Evolutionary conservation across 1,284 basidiomycete species (phyloP).

Genomic region (Irpex rosettiformis): DNA sequence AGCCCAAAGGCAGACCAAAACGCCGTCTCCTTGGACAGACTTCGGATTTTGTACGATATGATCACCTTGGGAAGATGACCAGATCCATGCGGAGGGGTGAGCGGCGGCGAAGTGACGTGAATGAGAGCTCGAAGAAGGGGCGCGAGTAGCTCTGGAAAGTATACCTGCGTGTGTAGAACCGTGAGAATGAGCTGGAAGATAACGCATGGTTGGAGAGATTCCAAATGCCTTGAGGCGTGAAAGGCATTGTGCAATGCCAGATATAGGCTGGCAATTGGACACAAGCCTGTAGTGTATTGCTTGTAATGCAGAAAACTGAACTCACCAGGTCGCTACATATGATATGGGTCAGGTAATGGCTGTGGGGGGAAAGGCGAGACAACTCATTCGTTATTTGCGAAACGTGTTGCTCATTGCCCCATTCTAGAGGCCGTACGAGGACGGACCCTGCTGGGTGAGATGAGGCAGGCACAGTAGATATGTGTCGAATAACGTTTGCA

Average conservation of each 20-base stretch:
- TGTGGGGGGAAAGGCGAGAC: not conserved
- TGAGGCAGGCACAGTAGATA: constrained; percentile 12
- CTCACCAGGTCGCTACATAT: constrained; percentile 73
- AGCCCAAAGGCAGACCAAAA: constrained; percentile 83
- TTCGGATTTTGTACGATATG: constrained; percentile 77
- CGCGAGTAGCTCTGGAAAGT: constrained; percentile 70
- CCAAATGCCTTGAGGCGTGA: not conserved
- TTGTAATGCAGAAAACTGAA: constrained; percentile 11
- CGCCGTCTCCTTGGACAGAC: constrained; percentile 68
- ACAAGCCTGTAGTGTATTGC: not conserved
- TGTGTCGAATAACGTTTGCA: constrained; percentile 11
- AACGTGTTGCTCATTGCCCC: constrained; percentile 54
- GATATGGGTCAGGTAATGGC: constrained; percentile 49
- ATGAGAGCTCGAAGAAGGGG: constrained; percentile 69
- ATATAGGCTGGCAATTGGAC: not conserved
- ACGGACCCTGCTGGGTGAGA: not conserved
- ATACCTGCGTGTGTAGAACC: constrained; percentile 47
- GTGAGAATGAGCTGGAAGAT: not conserved
- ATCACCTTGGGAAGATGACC: constrained; percentile 33
- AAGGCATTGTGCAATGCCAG: not conserved
- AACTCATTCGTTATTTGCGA: constrained; percentile 38
- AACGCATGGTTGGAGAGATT: not conserved
- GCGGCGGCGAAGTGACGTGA: constrained; percentile 56
- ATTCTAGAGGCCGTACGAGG: constrained; percentile 54
- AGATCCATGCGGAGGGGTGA: constrained; percentile 20